Conservation (phyloP, 495 filamentous ascomycete genomes). For the Hyaloscypha variabilis region DNA sequence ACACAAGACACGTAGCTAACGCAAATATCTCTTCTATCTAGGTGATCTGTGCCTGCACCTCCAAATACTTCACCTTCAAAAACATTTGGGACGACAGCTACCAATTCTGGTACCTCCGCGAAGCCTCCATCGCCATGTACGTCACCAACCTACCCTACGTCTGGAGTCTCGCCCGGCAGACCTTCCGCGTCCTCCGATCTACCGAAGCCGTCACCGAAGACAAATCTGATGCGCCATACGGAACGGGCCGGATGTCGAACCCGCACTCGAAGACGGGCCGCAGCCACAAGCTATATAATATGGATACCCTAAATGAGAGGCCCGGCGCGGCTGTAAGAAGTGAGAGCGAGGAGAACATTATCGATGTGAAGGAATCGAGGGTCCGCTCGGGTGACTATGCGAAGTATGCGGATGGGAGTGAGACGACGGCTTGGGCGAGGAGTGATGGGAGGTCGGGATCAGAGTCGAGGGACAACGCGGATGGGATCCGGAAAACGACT, state of each 20-base stretch:
- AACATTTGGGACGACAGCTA: conserved; percentile 27
- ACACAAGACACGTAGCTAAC: not conserved
- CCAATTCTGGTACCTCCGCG: conserved; percentile 38
- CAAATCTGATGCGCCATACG: not conserved
- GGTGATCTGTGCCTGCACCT: conserved; percentile 16
- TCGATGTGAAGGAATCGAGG: conserved; percentile 4
- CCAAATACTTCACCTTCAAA: conserved; percentile 12
- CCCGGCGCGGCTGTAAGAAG: not conserved
- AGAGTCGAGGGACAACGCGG: no score
- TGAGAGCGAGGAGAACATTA: conserved; percentile 14
- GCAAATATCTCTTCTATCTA: not conserved
- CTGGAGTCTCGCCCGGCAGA: conserved; percentile 20
- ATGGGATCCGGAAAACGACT: no score
- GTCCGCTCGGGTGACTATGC: not conserved
- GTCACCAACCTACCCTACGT: conserved; percentile 37
- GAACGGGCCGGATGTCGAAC: conserved; percentile 7
- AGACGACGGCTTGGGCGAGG: not conserved
- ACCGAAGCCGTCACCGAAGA: not conserved
- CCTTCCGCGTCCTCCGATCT: conserved; percentile 2
- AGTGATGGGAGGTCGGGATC: conserved; percentile 4
- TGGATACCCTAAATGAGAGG: conserved; percentile 5
- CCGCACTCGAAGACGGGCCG: conserved; percentile 2
- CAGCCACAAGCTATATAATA: not conserved
- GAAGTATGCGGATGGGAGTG: conserved; percentile 14
- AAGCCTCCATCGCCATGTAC: conserved; percentile 34